These are phyloP conservation scores for Calocera cornea DNA, from an alignment of 768 basidiomycete species.

Conservation along the genomic window DNA sequence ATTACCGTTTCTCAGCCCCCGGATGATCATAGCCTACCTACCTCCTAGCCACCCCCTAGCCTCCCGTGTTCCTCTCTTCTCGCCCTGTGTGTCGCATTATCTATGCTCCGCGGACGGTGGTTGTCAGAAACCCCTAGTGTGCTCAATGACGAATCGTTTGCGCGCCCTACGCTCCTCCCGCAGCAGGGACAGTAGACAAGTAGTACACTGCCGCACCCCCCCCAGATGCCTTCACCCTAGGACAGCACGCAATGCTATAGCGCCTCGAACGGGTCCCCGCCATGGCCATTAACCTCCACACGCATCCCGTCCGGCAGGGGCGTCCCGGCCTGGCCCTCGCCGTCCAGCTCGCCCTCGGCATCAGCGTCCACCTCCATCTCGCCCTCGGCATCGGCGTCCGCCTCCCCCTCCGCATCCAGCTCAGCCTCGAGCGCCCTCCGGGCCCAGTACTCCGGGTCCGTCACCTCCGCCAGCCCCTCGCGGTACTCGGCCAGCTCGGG, in stretches of 20 bases:
- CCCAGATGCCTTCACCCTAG: no score
- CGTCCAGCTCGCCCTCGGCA: constrained; percentile 7
- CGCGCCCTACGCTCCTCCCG: not conserved
- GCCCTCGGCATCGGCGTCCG: constrained; percentile 9
- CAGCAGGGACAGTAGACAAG: not conserved
- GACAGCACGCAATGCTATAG: not conserved
- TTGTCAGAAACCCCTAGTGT: not conserved
- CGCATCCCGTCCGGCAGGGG: not conserved
- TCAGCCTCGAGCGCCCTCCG: not conserved
- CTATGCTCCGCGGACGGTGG: not conserved
- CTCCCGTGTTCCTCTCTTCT: not conserved
- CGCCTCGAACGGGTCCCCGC: not conserved
- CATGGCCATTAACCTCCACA: not conserved
- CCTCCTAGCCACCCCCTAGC: no score
- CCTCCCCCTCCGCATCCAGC: constrained; percentile 7
- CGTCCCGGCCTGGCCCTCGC: not conserved
- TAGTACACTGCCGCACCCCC: no score
- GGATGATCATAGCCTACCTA: not conserved
- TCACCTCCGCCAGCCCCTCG: constrained; percentile 62
- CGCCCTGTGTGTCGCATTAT: not conserved
- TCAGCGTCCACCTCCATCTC: constrained; percentile 7
- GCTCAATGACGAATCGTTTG: not conserved
- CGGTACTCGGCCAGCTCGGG: constrained; percentile 70
- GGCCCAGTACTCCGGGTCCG: constrained; percentile 41
- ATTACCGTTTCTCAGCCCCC: not conserved